Evolutionary conservation across 768 basidiomycete species (phyloP), one percentile per base, ranked within the genome.

Genomic region (Boletellus emodensis): DNA sequence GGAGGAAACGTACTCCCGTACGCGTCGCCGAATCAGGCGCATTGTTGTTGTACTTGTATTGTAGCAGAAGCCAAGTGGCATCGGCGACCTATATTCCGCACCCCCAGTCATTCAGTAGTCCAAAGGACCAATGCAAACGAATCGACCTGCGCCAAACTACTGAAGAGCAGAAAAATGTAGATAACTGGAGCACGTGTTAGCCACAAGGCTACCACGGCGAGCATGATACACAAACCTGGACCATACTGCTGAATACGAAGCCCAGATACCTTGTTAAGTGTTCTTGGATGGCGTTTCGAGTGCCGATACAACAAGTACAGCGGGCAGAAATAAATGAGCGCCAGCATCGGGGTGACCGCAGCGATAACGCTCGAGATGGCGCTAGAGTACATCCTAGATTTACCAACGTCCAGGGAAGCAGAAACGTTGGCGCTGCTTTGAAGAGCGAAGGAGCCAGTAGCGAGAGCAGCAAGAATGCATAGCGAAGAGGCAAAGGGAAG

Each of bases 51-150:
- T 75, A 75, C 28, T 69, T 68, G 63, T 78, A 83, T 60, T 84
- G 81, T 6, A 81, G 61, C 26, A 83, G 61, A 44, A 85, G 67
- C 83, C 83, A 85, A 56, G 74, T 78, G 40, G 79, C 66, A 35
- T 80, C 66, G 3, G 81, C 80, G 18, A 78, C 64, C 83, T 80
- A 26, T 54, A 36, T 40, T 46, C 40, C 34, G 20, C 35, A 47
- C 42, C 32, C 24, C 14, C 3, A 28, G 17, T 60, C 35, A 47
- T 44, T 47, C 36, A 45, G 34, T 14, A 41, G 45, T 47, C 24
- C 44, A 34, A 11, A 32, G 26, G n/a, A 39, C 3, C 7, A 24
- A 26, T 18, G 28, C 14, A 13, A 40, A 38, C 13, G 28, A 39
- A 51, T 42, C 11, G 52, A 80, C 82, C 70, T 76, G 73, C 9